phyloP scores from a whole-genome alignment of 352 stramenopile species.

The Blastocystis sp. region DNA sequence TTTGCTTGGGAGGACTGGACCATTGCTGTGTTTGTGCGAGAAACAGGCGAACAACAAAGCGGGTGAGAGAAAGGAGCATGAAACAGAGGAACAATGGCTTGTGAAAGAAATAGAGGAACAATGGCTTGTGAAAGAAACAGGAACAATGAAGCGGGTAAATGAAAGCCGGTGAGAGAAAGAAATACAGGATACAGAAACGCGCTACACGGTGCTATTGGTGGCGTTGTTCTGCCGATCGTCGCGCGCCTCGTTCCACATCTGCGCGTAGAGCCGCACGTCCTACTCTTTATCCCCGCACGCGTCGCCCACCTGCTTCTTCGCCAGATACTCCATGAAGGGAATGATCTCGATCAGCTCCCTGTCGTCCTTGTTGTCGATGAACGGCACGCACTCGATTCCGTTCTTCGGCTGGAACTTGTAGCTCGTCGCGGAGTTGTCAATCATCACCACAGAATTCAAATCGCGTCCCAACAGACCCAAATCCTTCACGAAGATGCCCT shows the following conservation, averaged over 20 bases:
- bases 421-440: conserved; percentile 94
- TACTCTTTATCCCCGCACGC: background rate
- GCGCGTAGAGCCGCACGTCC: conserved; percentile 54
- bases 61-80: background rate
- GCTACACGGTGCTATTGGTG: background rate
- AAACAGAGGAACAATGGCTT: conserved; percentile 32
- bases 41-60: background rate
- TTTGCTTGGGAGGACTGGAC: conserved; percentile 77
- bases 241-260: conserved; percentile 22
- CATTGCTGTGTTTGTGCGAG: conserved; percentile 11
- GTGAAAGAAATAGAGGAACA: background rate
- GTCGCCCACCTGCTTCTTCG: conserved; percentile 20
- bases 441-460: conserved; percentile 89
- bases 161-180: conserved; percentile 8
- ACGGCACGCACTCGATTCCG: conserved; percentile 80
- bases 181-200: background rate
- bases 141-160: background rate
- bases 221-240: background rate
- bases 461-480: conserved; percentile 87
- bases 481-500: conserved; percentile 95
- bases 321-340: conserved; percentile 70
- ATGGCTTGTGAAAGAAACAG: too few species aligned
- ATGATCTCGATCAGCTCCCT: conserved; percentile 76
- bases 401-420: conserved; percentile 95
- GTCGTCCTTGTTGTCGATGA: conserved; percentile 85